Percentiles rank a stretch among this genome's conserved stretches.
These are phyloP conservation scores for Fomitopsis pinicola DNA, from an alignment of 1,284 basidiomycete species.

Conservation along the genomic window DNA sequence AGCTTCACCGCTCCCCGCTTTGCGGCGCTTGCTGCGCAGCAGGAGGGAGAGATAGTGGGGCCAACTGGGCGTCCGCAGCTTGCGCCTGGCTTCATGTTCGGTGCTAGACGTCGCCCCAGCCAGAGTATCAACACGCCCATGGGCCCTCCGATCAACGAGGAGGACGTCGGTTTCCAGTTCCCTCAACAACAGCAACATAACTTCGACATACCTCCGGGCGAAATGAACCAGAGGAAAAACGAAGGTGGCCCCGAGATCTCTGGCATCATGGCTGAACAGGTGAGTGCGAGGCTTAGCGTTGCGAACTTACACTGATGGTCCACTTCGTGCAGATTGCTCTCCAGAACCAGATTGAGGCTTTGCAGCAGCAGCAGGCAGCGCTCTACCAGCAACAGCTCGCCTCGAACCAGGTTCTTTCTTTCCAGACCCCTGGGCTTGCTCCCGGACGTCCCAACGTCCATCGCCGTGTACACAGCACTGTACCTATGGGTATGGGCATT, in stretches of 20 bases:
- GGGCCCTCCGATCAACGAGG: constrained; percentile 74
- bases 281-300: constrained; percentile 25
- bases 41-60: constrained; percentile 64
- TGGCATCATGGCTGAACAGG: constrained; percentile 89
- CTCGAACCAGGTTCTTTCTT: constrained; percentile 68
- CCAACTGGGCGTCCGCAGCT: constrained; percentile 84
- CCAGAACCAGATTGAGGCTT: constrained; percentile 86
- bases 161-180: constrained; percentile 77
- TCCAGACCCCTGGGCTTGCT: constrained; percentile 66
- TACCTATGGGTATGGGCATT: constrained; percentile 55
- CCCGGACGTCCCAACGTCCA: constrained; percentile 63
- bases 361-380: constrained; percentile 87
- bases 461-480: constrained; percentile 86
- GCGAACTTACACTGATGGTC: neutral
- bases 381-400: constrained; percentile 85
- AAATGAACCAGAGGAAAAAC: constrained; percentile 47
- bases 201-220: constrained; percentile 27
- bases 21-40: constrained; percentile 73
- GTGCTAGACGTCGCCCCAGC: constrained; percentile 58
- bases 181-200: constrained; percentile 51
- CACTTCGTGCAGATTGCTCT: constrained; percentile 65
- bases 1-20: constrained; percentile 85
- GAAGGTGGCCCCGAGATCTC: constrained; percentile 72
- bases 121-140: constrained; percentile 41
- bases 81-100: constrained; percentile 87